Percentiles rank a stretch among this genome's conserved stretches.
phyloP scores from a whole-genome alignment of 2,329 filamentous ascomycete genomes.

The Neurospora sp. region DNA sequence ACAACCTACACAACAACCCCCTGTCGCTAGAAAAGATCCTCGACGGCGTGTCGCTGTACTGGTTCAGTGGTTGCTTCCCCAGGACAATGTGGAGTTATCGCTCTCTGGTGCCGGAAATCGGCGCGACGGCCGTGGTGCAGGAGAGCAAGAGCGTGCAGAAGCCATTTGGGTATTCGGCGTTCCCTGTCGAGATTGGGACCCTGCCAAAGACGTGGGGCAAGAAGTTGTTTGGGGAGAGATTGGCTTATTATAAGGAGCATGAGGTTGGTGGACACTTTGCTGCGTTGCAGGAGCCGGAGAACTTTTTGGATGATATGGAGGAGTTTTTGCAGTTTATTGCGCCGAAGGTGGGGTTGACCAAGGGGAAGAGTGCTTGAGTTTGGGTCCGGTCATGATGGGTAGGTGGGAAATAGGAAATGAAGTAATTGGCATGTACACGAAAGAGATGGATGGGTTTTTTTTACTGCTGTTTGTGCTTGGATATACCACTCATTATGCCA shows the following conservation, averaged over 20 bases:
- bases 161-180: slow-evolving; percentile 36
- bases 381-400: too few relatives aligned
- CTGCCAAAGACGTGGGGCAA: slow-evolving; percentile 25
- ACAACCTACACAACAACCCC: slow-evolving; percentile 1
- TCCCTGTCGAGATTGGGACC: slow-evolving; percentile 30
- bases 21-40: slow-evolving; percentile 10
- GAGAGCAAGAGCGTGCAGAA: slow-evolving; percentile 23
- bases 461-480: neutral
- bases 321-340: slow-evolving; percentile 17
- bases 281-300: slow-evolving; percentile 31
- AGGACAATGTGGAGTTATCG: slow-evolving; percentile 12
- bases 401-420: neutral
- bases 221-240: slow-evolving; percentile 7
- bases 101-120: neutral
- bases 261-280: slow-evolving; percentile 43
- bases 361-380: neutral
- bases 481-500: neutral
- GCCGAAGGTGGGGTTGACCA: neutral
- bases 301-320: slow-evolving; percentile 33
- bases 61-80: slow-evolving; percentile 9
- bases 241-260: slow-evolving; percentile 9
- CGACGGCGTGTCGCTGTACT: slow-evolving; percentile 9
- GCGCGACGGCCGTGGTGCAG: slow-evolving; percentile 6
- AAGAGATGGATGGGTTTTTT: neutral
- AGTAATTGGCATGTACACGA: neutral